Base-by-base conservation (phyloP, 1,139 yeast genomes). In the Protomyces arabidopsidicola region DNA sequence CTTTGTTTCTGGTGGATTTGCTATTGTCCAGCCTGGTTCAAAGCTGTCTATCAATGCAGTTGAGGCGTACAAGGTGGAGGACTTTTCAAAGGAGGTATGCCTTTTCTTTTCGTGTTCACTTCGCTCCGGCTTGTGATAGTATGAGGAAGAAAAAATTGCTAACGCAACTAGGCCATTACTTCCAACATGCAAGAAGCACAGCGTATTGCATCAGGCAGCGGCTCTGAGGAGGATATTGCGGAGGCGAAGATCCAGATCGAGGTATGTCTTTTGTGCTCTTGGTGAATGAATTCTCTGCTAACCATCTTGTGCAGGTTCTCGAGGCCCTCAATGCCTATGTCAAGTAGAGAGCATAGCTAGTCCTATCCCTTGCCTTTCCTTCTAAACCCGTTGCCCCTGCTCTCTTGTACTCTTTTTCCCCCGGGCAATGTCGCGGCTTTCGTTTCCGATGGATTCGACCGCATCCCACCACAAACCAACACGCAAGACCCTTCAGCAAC, bases 161-260 rank as follows among this genome's bases (percentile, higher is more conserved):
- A 55, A 45, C 61, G 38, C 55, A 55, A 67, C 52, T 57, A 72
- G 73, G 84, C 90, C 71, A 86, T 91, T 76, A 88, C 85, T 81
- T 75, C 85, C 69, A 85, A 89, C 76, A 83, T 90, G 75, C 85
- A 93, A 68, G 98, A 93, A 77, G 98, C 98, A 67, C 96, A 90
- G 80, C 90, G 90, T 85, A 88, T 93, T 78, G 85, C 87, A 62
- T 75, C 86, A 67, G 87, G 96, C 66, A 78, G 95, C 65, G 97
- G 88, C 72, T 66, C 77, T 67, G 97, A 88, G 79, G 84, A 81
- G 67, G 89, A 85, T 69, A 95, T 95, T 72, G 96, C 97, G 71
- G 96, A 89, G 80, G 98, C 98, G 72, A 85, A 86, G 77, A 89
- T 93, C 75, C 95, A 91, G 82, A 82, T 93, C 76, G 97, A 93